Conservation (phyloP, 495 filamentous ascomycete species). For the Penicillium taxi region DNA sequence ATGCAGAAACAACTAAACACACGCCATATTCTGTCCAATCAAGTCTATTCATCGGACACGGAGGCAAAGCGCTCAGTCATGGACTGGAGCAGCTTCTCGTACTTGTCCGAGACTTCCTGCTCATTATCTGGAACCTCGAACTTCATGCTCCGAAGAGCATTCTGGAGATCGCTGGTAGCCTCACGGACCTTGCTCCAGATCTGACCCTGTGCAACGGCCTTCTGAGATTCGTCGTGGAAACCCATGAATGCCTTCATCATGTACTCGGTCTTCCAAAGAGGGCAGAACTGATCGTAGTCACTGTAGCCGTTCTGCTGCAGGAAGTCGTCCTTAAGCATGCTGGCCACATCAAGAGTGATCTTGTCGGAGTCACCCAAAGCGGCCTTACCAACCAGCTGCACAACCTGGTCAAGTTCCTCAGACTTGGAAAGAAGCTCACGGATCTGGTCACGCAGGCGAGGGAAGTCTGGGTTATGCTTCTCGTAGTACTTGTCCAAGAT, state of each 20-base stretch:
- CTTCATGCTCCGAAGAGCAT: slow-evolving; percentile 79
- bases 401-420: slow-evolving; percentile 96
- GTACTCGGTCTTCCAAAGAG: slow-evolving; percentile 98
- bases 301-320: slow-evolving; percentile 98
- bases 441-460: slow-evolving; percentile 82
- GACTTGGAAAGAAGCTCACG: slow-evolving; percentile 87
- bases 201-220: slow-evolving; percentile 82
- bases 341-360: slow-evolving; percentile 92
- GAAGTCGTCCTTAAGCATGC: slow-evolving; percentile 96
- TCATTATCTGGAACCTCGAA: slow-evolving; percentile 84
- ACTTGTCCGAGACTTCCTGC: slow-evolving; percentile 72
- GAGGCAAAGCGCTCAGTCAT: slow-evolving; percentile 96
- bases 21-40: slow-evolving; percentile 11
- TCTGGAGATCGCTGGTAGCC: slow-evolving; percentile 78
- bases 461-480: slow-evolving; percentile 89
- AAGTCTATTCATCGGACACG: slow-evolving; percentile 77
- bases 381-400: slow-evolving; percentile 96
- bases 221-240: slow-evolving; percentile 95
- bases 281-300: slow-evolving; percentile 98
- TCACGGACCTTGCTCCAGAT: slow-evolving; percentile 90
- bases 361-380: slow-evolving; percentile 95
- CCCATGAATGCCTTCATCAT: slow-evolving; percentile 99
- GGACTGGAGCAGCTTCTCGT: slow-evolving; percentile 79
- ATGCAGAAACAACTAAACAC: not conserved
- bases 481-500: slow-evolving; percentile 88